Base-by-base conservation (phyloP, 805 yeast species). In the Blastobotrys mokoenaii region DNA sequence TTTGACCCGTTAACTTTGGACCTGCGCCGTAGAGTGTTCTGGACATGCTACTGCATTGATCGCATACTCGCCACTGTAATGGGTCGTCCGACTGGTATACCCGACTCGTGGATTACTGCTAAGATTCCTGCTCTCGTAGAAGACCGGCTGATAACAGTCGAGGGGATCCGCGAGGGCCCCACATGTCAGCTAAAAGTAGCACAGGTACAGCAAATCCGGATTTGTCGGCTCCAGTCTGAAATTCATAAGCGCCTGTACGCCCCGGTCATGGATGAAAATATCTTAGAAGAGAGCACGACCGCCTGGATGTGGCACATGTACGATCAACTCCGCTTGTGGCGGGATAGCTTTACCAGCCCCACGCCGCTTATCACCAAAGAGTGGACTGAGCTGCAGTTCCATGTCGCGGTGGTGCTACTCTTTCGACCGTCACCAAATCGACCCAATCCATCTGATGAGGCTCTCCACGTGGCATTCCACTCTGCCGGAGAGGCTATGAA, bases 301-400 rank as follows among this genome's bases (percentile, higher is more conserved):
- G 20, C 33, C 11, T 40, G 43, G 43, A 40, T 35, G 14, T 40
- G 43, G 43, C 35, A 40, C 14, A 40, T 40, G 43, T 40, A 40
- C 22, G 43, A 40, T 18, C 43, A 40, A 30, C 22, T 40, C 29
- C 43, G 43, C 9, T 22, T 40, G 3, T 40, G 43, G 43, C 43
- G 43, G 3, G 35, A 30, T 17, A 40, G 22, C 25, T 40, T 40
- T 15, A 20, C 10, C 8, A 5, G 11, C 12, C 9, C 43, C 12
- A 40, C 43, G 10, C 43, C 43, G 31, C 36, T 40, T 7, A 40
- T 40, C 37, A 40, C 43, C n/a, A 40, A 40, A 40, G 43, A 40
- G 29, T 40, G 43, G 43, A 40, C 36, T 27, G 43, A 40, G 43
- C 37, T 40, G 12, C 43, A 40, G 12, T 40, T 40, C 22, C 43